Evolutionary conservation across 179 eudicot species (phyloP), one percentile per base, ranked within the genome.

Genomic region (Camellia oleifera): DNA sequence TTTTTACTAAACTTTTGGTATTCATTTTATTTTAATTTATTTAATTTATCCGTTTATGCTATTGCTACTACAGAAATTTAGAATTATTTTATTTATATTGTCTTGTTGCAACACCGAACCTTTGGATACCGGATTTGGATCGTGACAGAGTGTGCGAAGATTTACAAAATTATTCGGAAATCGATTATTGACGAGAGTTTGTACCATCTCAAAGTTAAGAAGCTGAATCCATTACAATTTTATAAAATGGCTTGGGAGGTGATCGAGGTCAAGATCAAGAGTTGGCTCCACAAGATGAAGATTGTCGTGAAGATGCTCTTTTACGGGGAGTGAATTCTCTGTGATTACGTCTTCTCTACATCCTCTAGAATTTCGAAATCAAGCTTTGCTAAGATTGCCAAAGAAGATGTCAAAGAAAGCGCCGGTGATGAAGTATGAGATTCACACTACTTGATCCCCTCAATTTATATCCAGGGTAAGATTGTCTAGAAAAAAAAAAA

Each of bases 211-310:
- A 84, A 93, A 78, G 62, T 86, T 52, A 81, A 82, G 68, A 85
- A 71, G 17, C 70, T 81, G 32, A 87, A 53, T 44, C 81, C 81
- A 4, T 76, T 87, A 0, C 92, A 91, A 4, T 77, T 88, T 15
- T 88, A 90, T 18, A 94, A 88, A 78, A 70, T 91, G 80, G 92
- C 87, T 23, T 90, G 90, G 94, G 88, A 87, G 0, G 77, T 63
- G 13, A 57, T 91, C 0, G 92, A 93, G 40, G 13, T n/a, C 4
- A 91, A 81, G 45, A 90, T 90, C 71, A 89, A 80, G 45, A 81
- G 58, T 23, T 93, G 98, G 97, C 50, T 86, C 23, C 70, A 73
- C 26, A 90, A 86, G 0, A 75, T 82, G 1, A 83, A 80, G 6
- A 17, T 83, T 14, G 86, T 89, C 2, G 84, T 91, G 13, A 87